A percentile compares a stretch with the other conserved stretches of the same genome.
Evolutionary conservation across 495 filamentous ascomycete species (phyloP).

Genomic region (Glarea lozoyensis): DNA sequence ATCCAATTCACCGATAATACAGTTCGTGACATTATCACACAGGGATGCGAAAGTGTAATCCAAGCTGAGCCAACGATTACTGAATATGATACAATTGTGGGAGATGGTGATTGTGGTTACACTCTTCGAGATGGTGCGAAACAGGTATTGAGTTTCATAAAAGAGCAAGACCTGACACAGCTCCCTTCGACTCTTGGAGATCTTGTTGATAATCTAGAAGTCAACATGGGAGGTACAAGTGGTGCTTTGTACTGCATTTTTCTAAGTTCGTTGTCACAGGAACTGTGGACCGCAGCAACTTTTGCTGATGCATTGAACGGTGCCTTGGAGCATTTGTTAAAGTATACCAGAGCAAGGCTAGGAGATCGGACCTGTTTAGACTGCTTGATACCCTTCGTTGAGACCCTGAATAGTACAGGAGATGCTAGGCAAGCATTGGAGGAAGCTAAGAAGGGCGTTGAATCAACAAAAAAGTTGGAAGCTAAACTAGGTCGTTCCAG

Average conservation of each 20-base stretch:
- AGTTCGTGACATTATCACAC: constrained; percentile 10
- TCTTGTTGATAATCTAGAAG: constrained; percentile 46
- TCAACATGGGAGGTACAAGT: constrained; percentile 48
- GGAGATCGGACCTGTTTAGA: constrained; percentile 49
- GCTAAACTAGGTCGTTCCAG: constrained; percentile 49
- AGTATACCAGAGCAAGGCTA: constrained; percentile 13
- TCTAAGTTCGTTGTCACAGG: constrained; percentile 45
- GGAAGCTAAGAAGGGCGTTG: constrained; percentile 43
- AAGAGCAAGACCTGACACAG: constrained; percentile 6
- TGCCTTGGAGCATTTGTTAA: constrained; percentile 5
- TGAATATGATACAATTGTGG: constrained; percentile 54
- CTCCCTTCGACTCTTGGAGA: constrained; percentile 42
- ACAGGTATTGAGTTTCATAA: constrained; percentile 11
- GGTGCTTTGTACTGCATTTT: constrained; percentile 54
- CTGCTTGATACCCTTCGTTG: constrained; percentile 51
- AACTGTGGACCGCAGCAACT: constrained; percentile 28
- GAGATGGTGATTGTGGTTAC: constrained; percentile 56
- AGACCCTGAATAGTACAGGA: constrained; percentile 31
- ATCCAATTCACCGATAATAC: constrained; percentile 11
- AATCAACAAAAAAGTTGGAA: constrained; percentile 44
- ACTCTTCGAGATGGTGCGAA: constrained; percentile 37
- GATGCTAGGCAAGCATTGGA: constrained; percentile 38
- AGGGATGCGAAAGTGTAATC: constrained; percentile 40
- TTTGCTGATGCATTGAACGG: constrained; percentile 10
- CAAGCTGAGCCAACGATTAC: constrained; percentile 49